A percentile compares a stretch with the other conserved stretches of the same genome.
These are phyloP conservation scores for Penicillium odoratum DNA, from an alignment of 495 filamentous ascomycete genomes.

Conservation along the genomic window DNA sequence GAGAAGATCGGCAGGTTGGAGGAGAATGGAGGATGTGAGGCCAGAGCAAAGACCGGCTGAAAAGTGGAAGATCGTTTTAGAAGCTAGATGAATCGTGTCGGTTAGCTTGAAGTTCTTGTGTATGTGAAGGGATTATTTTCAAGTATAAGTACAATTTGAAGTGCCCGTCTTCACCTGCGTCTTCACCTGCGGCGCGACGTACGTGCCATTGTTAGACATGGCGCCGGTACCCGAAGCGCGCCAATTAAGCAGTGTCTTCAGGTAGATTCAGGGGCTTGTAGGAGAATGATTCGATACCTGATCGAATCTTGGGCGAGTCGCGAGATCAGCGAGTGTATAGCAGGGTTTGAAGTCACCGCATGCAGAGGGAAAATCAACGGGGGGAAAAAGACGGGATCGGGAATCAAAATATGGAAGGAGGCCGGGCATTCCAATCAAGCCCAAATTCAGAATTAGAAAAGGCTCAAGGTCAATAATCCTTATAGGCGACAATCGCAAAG, in stretches of 20 bases:
- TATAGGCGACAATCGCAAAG: background rate
- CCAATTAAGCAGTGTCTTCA: background rate
- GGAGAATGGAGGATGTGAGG: slow-evolving; percentile 79
- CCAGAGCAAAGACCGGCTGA: slow-evolving; percentile 84
- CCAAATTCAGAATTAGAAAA: background rate
- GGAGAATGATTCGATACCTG: slow-evolving; percentile 12
- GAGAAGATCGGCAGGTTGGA: slow-evolving; percentile 94
- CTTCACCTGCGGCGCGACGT: slow-evolving; percentile 36
- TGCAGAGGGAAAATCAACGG: slow-evolving; percentile 10
- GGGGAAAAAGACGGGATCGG: slow-evolving; percentile 1
- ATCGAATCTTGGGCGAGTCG: slow-evolving; percentile 13
- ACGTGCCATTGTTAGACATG: slow-evolving; percentile 42
- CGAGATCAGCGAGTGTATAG: slow-evolving; percentile 4
- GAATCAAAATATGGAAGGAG: background rate
- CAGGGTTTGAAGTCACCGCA: slow-evolving; percentile 14
- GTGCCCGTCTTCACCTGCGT: slow-evolving; percentile 33
- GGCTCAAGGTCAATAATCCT: background rate
- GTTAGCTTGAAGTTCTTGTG: slow-evolving; percentile 8
- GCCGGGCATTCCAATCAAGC: background rate
- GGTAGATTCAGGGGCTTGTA: background rate
- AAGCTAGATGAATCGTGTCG: slow-evolving; percentile 25
- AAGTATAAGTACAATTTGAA: slow-evolving; percentile 30
- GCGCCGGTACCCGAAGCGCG: slow-evolving; percentile 5
- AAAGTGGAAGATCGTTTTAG: slow-evolving; percentile 73
- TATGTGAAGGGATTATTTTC: background rate